Conservation (phyloP, 345 rosid species). For the Theobroma cacao region DNA sequence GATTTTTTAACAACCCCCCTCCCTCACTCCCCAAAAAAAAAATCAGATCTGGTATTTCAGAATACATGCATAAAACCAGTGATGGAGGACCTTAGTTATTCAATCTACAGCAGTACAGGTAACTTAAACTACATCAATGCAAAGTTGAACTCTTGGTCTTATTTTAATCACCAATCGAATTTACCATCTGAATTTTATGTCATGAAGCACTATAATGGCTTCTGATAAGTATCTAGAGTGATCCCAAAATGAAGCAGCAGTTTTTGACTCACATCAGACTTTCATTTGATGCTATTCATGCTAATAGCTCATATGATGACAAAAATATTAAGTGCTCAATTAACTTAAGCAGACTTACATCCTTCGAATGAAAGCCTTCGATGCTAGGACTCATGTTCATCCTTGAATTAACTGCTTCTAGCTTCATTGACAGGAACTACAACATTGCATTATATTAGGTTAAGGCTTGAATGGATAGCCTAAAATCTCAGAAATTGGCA, state of each 20-base stretch:
- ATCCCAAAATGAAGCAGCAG: neutral
- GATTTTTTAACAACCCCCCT: neutral
- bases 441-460: conserved; percentile 13
- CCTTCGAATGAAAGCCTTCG: conserved; percentile 63
- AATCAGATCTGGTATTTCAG: neutral
- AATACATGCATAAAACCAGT: neutral
- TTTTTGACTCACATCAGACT: neutral
- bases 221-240: neutral
- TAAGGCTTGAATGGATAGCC: conserved; percentile 4
- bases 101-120: neutral
- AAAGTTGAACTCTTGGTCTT: neutral
- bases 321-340: neutral
- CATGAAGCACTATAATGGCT: neutral
- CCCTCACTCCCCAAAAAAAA: neutral
- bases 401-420: conserved; percentile 80
- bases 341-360: conserved; percentile 42
- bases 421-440: conserved; percentile 92
- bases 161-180: neutral
- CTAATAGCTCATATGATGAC: neutral
- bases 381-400: conserved; percentile 41
- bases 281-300: neutral
- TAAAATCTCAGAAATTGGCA: neutral
- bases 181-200: neutral
- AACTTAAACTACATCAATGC: neutral
- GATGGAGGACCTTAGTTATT: neutral